A percentile compares a stretch with the other conserved stretches of the same genome.
These are phyloP conservation scores for Cadophora sp. DNA, from an alignment of 2,329 filamentous ascomycete species.

Conservation along the genomic window DNA sequence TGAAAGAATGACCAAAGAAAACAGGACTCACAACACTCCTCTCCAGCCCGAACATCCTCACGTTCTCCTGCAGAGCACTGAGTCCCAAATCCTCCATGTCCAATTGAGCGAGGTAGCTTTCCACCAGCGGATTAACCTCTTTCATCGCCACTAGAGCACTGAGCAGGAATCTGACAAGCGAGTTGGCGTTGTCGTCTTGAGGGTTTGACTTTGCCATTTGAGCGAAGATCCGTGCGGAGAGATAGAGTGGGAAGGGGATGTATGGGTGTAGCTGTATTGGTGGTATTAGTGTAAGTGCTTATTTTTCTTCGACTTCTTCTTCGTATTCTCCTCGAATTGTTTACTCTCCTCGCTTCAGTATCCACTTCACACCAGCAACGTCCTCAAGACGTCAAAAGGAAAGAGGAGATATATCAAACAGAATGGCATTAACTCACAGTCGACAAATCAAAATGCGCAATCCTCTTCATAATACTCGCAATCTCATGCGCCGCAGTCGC, in stretches of 20 bases:
- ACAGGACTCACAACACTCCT: not conserved
- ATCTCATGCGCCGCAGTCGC: slow-evolving; percentile 73
- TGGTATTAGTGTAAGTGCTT: not conserved
- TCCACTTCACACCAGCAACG: not conserved
- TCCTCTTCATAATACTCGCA: slow-evolving; percentile 20
- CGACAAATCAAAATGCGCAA: slow-evolving; percentile 23
- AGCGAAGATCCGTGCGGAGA: slow-evolving; percentile 19
- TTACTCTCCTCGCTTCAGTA: not conserved
- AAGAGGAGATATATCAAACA: not conserved
- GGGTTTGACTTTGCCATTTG: slow-evolving; percentile 13
- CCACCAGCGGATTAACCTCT: slow-evolving; percentile 17
- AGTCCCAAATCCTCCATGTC: slow-evolving; percentile 21
- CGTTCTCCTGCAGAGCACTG: slow-evolving; percentile 14
- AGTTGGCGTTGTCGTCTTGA: slow-evolving; percentile 9
- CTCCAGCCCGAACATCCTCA: not conserved
- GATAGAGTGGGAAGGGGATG: slow-evolving; percentile 22
- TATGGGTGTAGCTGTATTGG: slow-evolving; percentile 18
- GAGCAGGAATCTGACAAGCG: slow-evolving; percentile 14
- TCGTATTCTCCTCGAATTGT: not conserved
- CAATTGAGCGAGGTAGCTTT: slow-evolving; percentile 20
- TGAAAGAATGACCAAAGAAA: not conserved
- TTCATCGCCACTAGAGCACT: slow-evolving; percentile 20
- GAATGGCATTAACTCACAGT: slow-evolving; percentile 1
- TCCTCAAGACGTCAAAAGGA: not conserved
- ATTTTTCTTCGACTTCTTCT: not conserved